Evolutionary conservation across 495 filamentous ascomycete genomes (phyloP).

Genomic region (Tuber indicum): DNA sequence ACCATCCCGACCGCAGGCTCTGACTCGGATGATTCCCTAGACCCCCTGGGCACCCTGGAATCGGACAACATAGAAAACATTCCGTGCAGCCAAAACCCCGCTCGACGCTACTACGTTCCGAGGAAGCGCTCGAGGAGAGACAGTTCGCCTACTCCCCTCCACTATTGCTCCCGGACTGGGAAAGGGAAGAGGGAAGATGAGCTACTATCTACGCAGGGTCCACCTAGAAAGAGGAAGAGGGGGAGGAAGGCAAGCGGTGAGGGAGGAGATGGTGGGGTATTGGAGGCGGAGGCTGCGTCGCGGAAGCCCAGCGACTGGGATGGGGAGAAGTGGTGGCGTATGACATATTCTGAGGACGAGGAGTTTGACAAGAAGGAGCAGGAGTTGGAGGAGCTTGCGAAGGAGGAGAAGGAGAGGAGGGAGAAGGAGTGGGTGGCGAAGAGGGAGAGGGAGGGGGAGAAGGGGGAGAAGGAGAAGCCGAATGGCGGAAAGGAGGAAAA

Average conservation of each 20-base stretch:
- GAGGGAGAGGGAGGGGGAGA: not conserved
- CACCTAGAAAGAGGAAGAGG: not conserved
- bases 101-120: not conserved
- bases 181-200: not conserved
- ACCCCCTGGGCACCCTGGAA: not conserved
- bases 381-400: not conserved
- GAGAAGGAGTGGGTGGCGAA: not conserved
- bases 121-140: not conserved
- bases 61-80: conserved; percentile 2
- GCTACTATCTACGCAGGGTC: not conserved
- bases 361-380: conserved; percentile 9
- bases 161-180: not conserved
- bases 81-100: not conserved
- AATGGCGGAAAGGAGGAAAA: not conserved
- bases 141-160: not conserved
- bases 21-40: not conserved
- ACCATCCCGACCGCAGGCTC: not conserved
- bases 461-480: not conserved
- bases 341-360: conserved; percentile 17
- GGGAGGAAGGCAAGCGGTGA: not conserved
- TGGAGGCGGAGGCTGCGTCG: not conserved
- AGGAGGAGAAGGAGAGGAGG: not conserved
- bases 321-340: not conserved
- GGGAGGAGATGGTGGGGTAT: not conserved
- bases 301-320: conserved; percentile 1